phyloP scores from a whole-genome alignment of 805 yeast species.

The Isabelozyma heimii region DNA sequence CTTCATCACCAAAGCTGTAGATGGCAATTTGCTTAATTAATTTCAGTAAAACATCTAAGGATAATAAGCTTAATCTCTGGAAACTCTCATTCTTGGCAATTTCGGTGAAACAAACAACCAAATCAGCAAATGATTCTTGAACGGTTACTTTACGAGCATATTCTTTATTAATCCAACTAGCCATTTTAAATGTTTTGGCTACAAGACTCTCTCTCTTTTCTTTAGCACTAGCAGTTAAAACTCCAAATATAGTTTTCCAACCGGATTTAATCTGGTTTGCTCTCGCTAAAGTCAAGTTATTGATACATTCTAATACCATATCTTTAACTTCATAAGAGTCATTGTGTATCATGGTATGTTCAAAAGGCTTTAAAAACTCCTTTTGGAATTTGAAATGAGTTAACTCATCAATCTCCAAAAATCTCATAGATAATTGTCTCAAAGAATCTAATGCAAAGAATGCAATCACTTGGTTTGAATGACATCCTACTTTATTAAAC shows the following conservation, averaged over 20 bases:
- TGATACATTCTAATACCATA: conserved; percentile 85
- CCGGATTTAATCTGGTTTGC: conserved; percentile 81
- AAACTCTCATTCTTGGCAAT: conserved; percentile 80
- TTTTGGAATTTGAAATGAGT: conserved; percentile 94
- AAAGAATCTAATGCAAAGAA: conserved; percentile 92
- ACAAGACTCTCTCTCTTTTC: conserved; percentile 60
- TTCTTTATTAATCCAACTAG: conserved; percentile 58
- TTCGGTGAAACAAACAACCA: conserved; percentile 74
- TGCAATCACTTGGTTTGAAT: conserved; percentile 70
- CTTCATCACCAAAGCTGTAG: conserved; percentile 26
- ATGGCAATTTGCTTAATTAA: conserved; percentile 60
- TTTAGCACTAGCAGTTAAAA: conserved; percentile 70
- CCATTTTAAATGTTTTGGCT: conserved; percentile 58
- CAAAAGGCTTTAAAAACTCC: conserved; percentile 90
- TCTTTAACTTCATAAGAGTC: conserved; percentile 71
- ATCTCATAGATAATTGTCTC: conserved; percentile 88
- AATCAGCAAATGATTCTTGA: conserved; percentile 66
- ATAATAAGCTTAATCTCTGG: conserved; percentile 77
- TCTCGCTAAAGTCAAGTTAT: conserved; percentile 78
- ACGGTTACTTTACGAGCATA: conserved; percentile 60
- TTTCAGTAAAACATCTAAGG: conserved; percentile 69
- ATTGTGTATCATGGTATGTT: conserved; percentile 69
- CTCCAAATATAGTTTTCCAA: conserved; percentile 86
- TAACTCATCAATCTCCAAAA: conserved; percentile 89
- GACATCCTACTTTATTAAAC: conserved; percentile 82